Evolutionary conservation across 2,329 filamentous ascomycete genomes (phyloP).

Genomic region (Fusarium nematophilum): DNA sequence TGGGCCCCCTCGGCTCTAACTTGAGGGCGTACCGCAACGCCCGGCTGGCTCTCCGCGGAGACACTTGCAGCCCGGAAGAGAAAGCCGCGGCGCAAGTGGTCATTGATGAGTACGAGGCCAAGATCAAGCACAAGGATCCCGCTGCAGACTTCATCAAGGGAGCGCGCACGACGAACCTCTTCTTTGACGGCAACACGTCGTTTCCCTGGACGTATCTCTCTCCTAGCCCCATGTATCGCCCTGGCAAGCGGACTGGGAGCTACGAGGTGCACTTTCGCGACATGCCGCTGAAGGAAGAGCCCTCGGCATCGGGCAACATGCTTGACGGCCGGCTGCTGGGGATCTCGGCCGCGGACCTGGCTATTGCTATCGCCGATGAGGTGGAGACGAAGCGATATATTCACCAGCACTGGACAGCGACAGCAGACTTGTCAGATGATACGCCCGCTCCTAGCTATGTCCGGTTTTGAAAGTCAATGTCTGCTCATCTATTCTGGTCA

Average conservation of each 20-base stretch:
- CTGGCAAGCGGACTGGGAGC: constrained; percentile 10
- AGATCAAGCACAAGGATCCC: not conserved
- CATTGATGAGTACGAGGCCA: constrained; percentile 2
- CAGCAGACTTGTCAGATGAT: not conserved
- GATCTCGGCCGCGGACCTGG: constrained; percentile 18
- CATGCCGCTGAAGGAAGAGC: constrained; percentile 7
- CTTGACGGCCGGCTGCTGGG: constrained; percentile 10
- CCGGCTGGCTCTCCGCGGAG: not conserved
- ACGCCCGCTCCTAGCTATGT: not conserved
- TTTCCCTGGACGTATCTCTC: constrained; percentile 24
- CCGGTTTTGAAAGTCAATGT: too few species aligned
- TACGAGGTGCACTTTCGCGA: constrained; percentile 7
- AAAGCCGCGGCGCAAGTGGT: not conserved
- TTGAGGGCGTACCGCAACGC: constrained; percentile 5
- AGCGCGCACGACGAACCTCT: constrained; percentile 7
- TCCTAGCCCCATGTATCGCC: constrained; percentile 12
- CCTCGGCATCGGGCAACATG: not conserved
- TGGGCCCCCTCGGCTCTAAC: constrained; percentile 1
- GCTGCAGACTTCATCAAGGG: constrained; percentile 14
- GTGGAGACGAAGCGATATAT: constrained; percentile 1
- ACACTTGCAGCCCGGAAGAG: not conserved
- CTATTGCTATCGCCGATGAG: constrained; percentile 25
- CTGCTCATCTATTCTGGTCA: too few species aligned
- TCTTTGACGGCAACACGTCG: constrained; percentile 19
- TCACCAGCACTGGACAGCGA: constrained; percentile 4